Evolutionary conservation across 768 basidiomycete species (phyloP).

Genomic region (Thelephora ganbajun): DNA sequence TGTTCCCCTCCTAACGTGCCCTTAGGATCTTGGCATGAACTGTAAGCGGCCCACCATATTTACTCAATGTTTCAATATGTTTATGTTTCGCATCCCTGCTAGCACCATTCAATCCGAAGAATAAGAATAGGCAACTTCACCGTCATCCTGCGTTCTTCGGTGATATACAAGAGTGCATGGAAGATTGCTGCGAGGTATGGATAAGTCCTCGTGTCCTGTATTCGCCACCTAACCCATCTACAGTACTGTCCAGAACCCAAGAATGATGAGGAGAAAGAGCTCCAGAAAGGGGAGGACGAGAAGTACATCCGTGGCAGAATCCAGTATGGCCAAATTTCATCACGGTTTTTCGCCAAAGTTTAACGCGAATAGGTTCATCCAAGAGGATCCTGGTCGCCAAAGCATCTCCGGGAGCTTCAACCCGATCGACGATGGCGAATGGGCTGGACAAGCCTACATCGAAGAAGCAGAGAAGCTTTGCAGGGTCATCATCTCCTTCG

Average conservation of each 20-base stretch:
- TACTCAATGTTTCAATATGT: too few relatives aligned
- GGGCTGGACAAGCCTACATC: slow-evolving; percentile 48
- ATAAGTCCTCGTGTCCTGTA: background rate
- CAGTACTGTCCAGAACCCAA: slow-evolving; percentile 42
- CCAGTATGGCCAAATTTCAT: slow-evolving; percentile 18
- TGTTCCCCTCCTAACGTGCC: slow-evolving; percentile 3
- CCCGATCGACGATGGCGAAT: slow-evolving; percentile 53
- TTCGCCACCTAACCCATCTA: background rate
- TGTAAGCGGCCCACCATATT: slow-evolving; percentile 20
- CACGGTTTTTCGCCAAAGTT: background rate
- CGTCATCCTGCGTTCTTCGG: slow-evolving; percentile 55
- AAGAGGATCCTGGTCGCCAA: slow-evolving; percentile 49
- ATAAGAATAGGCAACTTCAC: slow-evolving; percentile 43
- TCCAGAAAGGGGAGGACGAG: slow-evolving; percentile 40
- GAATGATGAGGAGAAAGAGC: slow-evolving; percentile 37
- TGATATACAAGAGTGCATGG: slow-evolving; percentile 37
- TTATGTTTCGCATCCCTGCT: background rate
- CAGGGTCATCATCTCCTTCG: slow-evolving; percentile 33
- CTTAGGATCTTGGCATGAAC: slow-evolving; percentile 45
- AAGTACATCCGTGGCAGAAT: slow-evolving; percentile 39
- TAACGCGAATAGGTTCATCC: slow-evolving; percentile 29
- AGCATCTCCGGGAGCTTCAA: slow-evolving; percentile 50
- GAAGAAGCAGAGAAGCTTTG: slow-evolving; percentile 41
- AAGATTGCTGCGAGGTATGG: slow-evolving; percentile 47
- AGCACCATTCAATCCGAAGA: slow-evolving; percentile 53